phyloP scores from a whole-genome alignment of 192 early-diverging fungal genomes.

The Oehlia diaphana region DNA sequence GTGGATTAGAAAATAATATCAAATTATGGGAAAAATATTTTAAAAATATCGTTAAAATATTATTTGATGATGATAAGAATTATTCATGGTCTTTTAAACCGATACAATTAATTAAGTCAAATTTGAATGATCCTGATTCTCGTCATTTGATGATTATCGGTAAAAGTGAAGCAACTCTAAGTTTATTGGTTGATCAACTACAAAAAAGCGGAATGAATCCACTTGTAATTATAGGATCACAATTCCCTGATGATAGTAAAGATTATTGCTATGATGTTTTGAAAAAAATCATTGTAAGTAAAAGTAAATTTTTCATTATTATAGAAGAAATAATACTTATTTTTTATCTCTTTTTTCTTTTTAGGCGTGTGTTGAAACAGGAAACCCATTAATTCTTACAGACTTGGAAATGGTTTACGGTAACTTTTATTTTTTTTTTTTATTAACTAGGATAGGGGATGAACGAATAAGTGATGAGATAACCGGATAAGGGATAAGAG shows the following conservation, averaged over 20 bases:
- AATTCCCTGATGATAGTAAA: conserved; percentile 24
- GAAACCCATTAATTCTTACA: conserved; percentile 24
- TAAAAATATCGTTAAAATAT: not conserved
- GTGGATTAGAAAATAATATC: not conserved
- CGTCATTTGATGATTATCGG: conserved; percentile 25
- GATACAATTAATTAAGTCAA: conserved; percentile 17
- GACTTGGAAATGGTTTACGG: conserved; percentile 24
- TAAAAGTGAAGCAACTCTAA: conserved; percentile 11
- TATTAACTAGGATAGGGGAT: not conserved
- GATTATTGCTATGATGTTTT: conserved; percentile 25
- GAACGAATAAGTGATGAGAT: too few species aligned
- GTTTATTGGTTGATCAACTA: not conserved
- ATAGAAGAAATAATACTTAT: too few species aligned
- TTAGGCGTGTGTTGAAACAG: conserved; percentile 30
- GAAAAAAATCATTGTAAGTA: conserved; percentile 22
- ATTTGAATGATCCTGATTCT: conserved; percentile 11
- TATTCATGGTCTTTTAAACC: not conserved
- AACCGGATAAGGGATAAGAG: not conserved
- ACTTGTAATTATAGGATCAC: conserved; percentile 17
- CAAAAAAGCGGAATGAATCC: not conserved
- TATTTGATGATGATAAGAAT: not conserved
- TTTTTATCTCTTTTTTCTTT: not conserved
- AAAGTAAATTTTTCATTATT: too few species aligned
- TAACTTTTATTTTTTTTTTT: not conserved
- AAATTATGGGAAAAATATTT: conserved; percentile 9